Base-by-base conservation (phyloP, 805 yeast species). In the Candida silvatica region DNA sequence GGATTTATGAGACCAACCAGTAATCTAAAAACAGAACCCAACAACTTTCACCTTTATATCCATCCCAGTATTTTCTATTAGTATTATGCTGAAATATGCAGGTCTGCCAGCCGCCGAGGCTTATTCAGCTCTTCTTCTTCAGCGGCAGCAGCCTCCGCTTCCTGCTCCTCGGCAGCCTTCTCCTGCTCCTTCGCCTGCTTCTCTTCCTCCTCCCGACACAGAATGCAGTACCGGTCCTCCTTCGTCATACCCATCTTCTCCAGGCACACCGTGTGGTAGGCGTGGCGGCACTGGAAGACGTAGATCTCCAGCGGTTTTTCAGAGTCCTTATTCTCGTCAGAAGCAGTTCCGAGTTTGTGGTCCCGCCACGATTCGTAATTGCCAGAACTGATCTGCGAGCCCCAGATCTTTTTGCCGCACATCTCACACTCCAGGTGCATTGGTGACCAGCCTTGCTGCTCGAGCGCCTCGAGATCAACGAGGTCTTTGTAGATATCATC, bases 341-440 rank as follows among this genome's bases (percentile, higher is more conserved):
- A 18, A 15, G 39, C 42, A 11, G 33, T 29, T 17, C 28, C 22
- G 14, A 52, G 28, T 27, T 43, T 47, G 17, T 54, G 32, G 19
- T 64, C 62, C 46, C 74, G 80, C 88, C 88, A 81, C 4, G 69
- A 61, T 29, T 66, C 64, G 35, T 71, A 70, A 27, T 69, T 63
- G 6, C 58, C 63, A 2, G 72, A 59, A 17, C 66, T 60, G 2
- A 81, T 51, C 2, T 74, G 73, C 2, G 71, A 53, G 0, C 96
- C 95, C 77, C 87, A 79, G 23, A 87, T 59, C 16, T 61, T 61
- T 41, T 75, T 76, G 1, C 85, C 88, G 55, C 97, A 88, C 0
- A 80, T 71, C 24, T 80, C 80, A 54, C 97, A 88, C 32, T 67
- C 73, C 25, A 66, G 61, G 19, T 61, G 60, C 19, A 58, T 59